These are phyloP conservation scores for Hansenula sp. DNA, from an alignment of 1,139 yeast genomes.

Conservation along the genomic window DNA sequence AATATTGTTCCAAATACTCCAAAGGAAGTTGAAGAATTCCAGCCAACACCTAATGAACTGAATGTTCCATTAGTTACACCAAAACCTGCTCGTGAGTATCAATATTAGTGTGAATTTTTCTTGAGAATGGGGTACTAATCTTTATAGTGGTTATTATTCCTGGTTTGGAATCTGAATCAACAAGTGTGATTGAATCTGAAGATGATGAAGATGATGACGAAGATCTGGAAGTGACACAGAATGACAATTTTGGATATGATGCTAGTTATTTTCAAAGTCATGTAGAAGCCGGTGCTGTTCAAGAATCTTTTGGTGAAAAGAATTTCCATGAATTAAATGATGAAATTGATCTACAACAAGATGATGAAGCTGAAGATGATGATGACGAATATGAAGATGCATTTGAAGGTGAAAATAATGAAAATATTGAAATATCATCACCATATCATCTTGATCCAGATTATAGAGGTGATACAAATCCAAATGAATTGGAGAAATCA, in stretches of 20 bases:
- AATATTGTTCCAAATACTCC: constrained; percentile 4
- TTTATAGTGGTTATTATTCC: neutral
- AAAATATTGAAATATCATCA: constrained; percentile 3
- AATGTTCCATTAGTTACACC: neutral
- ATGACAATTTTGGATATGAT: constrained; percentile 2
- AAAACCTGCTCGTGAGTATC: neutral
- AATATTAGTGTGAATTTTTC: neutral
- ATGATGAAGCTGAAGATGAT: constrained; percentile 1
- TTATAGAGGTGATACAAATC: constrained; percentile 1
- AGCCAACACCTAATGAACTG: no score
- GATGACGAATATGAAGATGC: constrained; percentile 2
- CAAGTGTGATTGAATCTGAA: neutral
- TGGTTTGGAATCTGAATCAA: neutral
- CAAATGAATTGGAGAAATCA: constrained; percentile 2
- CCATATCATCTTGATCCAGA: constrained; percentile 14
- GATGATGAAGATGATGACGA: neutral
- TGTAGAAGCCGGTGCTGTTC: constrained; percentile 2
- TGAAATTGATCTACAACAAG: neutral
- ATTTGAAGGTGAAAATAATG: neutral
- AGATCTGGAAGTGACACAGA: neutral
- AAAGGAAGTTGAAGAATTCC: neutral
- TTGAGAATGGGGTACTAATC: neutral
- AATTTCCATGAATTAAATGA: neutral
- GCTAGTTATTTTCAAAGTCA: constrained; percentile 3
- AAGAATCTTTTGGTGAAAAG: neutral